Conservation (phyloP, 768 basidiomycete genomes). For the Termitomyces heimii region DNA sequence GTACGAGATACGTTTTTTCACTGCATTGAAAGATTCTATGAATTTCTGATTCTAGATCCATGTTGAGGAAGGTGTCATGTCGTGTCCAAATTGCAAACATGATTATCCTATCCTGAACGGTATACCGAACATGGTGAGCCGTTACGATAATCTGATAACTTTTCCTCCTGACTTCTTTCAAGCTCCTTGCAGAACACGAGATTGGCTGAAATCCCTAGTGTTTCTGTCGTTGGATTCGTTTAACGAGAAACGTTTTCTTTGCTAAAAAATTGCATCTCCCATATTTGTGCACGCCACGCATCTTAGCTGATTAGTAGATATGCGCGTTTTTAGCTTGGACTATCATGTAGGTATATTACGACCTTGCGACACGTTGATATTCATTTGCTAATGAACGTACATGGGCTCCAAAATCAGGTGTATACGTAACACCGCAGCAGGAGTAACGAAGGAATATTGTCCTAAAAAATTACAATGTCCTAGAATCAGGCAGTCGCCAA, state of each 20-base stretch:
- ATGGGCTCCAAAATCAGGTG: not conserved
- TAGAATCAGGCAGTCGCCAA: slow-evolving; percentile 13
- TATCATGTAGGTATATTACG: not conserved
- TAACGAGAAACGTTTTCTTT: not conserved
- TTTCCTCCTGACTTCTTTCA: slow-evolving; percentile 1
- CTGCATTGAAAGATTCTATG: not conserved
- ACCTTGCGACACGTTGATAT: not conserved
- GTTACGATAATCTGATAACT: not conserved
- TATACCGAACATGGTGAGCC: slow-evolving; percentile 92
- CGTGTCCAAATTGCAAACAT: slow-evolving; percentile 88
- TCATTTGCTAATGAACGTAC: not conserved
- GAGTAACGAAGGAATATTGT: not conserved
- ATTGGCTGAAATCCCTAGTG: slow-evolving; percentile 43
- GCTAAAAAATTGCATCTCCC: not conserved
- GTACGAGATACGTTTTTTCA: slow-evolving; percentile 34
- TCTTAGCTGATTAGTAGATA: not conserved
- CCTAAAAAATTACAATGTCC: no score
- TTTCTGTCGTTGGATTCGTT: not conserved
- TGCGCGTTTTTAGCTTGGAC: not conserved
- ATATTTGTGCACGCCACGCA: not conserved
- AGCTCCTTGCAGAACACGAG: slow-evolving; percentile 93
- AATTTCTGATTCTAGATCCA: slow-evolving; percentile 57
- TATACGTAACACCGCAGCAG: not conserved
- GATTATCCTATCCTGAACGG: slow-evolving; percentile 87
- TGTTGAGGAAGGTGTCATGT: slow-evolving; percentile 88